Evolutionary conservation across 2,329 filamentous ascomycete genomes (phyloP).

Genomic region (Cordyceps tenuipes): DNA sequence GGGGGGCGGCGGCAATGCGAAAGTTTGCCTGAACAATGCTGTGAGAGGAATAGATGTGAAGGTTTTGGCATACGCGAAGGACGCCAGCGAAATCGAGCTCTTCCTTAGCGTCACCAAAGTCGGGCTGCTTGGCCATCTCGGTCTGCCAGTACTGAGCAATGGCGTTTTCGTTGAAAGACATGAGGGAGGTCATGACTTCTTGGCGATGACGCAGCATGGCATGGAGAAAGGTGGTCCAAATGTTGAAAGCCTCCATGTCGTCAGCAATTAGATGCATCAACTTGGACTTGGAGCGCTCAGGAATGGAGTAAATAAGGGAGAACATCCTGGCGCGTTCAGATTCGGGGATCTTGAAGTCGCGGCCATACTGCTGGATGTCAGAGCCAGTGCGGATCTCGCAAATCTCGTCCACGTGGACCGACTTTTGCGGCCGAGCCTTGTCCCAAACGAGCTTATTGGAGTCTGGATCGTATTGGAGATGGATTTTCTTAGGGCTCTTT

Average conservation of each 20-base stretch:
- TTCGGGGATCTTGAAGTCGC: constrained; percentile 67
- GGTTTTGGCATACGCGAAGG: constrained; percentile 73
- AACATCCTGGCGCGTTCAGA: constrained; percentile 69
- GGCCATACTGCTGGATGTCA: constrained; percentile 81
- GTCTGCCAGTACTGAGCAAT: constrained; percentile 78
- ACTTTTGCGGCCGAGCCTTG: constrained; percentile 66
- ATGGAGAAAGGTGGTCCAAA: constrained; percentile 80
- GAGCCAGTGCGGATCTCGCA: constrained; percentile 77
- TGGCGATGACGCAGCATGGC: constrained; percentile 79
- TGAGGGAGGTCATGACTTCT: constrained; percentile 81
- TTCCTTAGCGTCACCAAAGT: constrained; percentile 50
- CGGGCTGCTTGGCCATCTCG: constrained; percentile 66
- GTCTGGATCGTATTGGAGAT: constrained; percentile 67
- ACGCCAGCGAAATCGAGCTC: constrained; percentile 71
- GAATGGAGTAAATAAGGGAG: constrained; percentile 77
- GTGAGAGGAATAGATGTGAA: constrained; percentile 85
- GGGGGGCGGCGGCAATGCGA: constrained; percentile 57
- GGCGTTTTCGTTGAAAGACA: constrained; percentile 75
- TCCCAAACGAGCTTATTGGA: constrained; percentile 87
- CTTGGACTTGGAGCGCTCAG: constrained; percentile 74
- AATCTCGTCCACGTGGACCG: constrained; percentile 91
- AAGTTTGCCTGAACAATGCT: constrained; percentile 68
- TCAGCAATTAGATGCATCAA: constrained; percentile 81
- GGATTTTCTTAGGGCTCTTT: constrained; percentile 67
- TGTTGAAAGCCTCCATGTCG: constrained; percentile 58